Evolutionary conservation across 2,329 filamentous ascomycete species (phyloP), one percentile per base, ranked within the genome.

Genomic region (Aspergillus sojae): DNA sequence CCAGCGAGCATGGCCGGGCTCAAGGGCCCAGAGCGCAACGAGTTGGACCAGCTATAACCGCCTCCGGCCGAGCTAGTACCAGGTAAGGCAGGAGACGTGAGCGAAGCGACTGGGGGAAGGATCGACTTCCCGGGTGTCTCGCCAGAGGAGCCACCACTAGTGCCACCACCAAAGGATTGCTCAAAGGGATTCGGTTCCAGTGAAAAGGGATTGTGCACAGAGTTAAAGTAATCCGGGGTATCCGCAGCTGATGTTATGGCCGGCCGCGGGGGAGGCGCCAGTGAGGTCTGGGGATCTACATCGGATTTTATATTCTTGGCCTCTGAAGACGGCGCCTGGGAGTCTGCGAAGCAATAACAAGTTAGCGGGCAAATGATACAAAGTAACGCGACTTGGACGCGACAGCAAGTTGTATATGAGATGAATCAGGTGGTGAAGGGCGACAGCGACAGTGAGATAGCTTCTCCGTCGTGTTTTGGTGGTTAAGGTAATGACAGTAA

Each of bases 1-100:
- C 93, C 95, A 54, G 93, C 92, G 61, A 99, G 89, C 94, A 99
- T 98, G 67, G 94, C 95, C 81, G 95, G 95, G 79, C 95, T 98
- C 70, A 99, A 81, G 48, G 95, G 95, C 71, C 95, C 95, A 65
- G 93, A 94, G 68, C 95, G 90, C 73, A 99, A 83, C 53, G 93
- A 97, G 71, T 93, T 90, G 68, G 88, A 87, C 93, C 94, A 97
- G 78, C 91, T 89, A 74, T 91, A 91, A 30, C 79, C 79, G 26
- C 89, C 87, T 43, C 89, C 86, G 41, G 88, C 91, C 60, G 88
- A 88, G 67, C 88, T 92, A 72, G 87, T 86, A 67, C 91, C 92
- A 54, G 96, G 86, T 26, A 93, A 88, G 53, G 93, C 93, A 7
- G 95, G 94, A 54, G 95, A 98, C 28, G 95, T 96, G 72, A 99